Evolutionary conservation across 192 early-diverging fungal species (phyloP).

Genomic region (Umbelopsis isabellina): DNA sequence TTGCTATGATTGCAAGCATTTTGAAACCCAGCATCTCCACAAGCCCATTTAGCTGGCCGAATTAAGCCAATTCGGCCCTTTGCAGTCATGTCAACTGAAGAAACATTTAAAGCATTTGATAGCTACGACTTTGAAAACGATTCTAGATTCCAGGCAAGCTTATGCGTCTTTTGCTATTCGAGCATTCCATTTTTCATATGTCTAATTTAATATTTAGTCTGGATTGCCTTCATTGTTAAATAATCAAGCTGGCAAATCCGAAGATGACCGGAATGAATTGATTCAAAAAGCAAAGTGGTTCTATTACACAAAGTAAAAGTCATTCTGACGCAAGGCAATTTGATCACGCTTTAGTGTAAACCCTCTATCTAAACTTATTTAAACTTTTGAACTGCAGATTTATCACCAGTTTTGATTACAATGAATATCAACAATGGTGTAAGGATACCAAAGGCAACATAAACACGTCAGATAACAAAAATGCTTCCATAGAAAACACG

Average conservation of each 20-base stretch:
- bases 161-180: background rate
- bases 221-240: constrained; percentile 40
- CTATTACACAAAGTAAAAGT: constrained; percentile 48
- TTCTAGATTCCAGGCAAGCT: constrained; percentile 37
- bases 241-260: constrained; percentile 29
- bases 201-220: constrained; percentile 21
- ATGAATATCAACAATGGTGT: constrained; percentile 42
- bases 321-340: background rate
- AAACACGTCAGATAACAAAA: background rate
- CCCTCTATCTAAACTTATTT: background rate
- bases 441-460: background rate
- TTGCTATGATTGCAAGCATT: too few relatives aligned
- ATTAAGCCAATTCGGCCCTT: too few relatives aligned
- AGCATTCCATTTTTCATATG: background rate
- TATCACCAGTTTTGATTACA: constrained; percentile 35
- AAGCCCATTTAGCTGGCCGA: too few relatives aligned
- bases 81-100: constrained; percentile 21
- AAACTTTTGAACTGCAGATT: constrained; percentile 27
- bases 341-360: background rate
- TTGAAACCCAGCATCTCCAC: too few relatives aligned
- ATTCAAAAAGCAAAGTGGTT: constrained; percentile 45
- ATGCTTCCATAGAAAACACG: background rate
- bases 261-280: constrained; percentile 24
- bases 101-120: constrained; percentile 35
- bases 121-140: constrained; percentile 48